phyloP scores from a whole-genome alignment of 306 rosid genomes.

The Quercus aquifolioides region DNA sequence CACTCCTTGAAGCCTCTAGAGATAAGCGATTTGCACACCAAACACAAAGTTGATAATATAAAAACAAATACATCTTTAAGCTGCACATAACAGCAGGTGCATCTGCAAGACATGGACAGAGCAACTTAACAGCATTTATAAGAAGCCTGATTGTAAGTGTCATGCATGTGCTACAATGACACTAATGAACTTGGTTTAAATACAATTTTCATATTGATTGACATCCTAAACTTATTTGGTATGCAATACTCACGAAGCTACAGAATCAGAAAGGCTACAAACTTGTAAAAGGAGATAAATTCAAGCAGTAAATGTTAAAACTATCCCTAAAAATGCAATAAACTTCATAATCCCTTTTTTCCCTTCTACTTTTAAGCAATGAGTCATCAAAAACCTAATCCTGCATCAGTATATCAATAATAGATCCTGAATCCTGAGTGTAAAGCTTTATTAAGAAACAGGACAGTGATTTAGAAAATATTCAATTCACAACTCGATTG shows the following conservation, averaged over 20 bases:
- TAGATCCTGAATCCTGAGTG: not conserved
- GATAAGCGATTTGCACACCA: constrained; percentile 18
- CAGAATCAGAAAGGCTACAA: not conserved
- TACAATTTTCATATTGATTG: not conserved
- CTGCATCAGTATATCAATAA: not conserved
- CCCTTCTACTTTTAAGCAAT: not conserved
- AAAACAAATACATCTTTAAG: not conserved
- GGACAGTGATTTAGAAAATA: too few relatives aligned
- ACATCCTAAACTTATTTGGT: not conserved
- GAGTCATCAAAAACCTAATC: not conserved
- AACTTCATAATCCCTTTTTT: not conserved
- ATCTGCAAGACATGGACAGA: constrained; percentile 3
- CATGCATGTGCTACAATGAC: not conserved
- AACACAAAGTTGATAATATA: not conserved
- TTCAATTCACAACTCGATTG: not conserved
- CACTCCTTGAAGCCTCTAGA: constrained; percentile 37
- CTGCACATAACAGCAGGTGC: not conserved
- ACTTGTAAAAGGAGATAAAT: not conserved
- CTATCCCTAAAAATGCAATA: not conserved
- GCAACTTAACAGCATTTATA: not conserved
- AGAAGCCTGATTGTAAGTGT: not conserved
- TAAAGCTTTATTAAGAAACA: not conserved
- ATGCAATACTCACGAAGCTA: not conserved
- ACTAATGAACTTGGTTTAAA: not conserved
- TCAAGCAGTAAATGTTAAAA: not conserved